Base-by-base conservation (phyloP, 148 eudicot species). In the Polygonum maritimum region DNA sequence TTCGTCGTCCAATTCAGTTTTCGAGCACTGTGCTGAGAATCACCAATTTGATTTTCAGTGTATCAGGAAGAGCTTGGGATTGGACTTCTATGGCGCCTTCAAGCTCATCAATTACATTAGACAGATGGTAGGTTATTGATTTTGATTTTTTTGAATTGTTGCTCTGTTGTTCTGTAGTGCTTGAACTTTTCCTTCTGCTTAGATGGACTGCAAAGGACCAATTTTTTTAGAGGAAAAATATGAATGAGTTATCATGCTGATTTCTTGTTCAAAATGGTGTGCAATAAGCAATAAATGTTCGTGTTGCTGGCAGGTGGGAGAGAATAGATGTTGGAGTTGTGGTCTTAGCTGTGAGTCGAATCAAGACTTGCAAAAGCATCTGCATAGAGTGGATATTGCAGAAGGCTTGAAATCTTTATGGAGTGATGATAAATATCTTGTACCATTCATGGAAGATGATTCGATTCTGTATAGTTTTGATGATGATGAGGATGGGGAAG, bases 21-120 rank as follows among this genome's bases (percentile, higher is more conserved):
- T 92, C 45, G 82, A 86, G 22, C 98, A 94, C 76, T 92, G 92
- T 79, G 16, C 35, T 38, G 78, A 79, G 7, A 55, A 8, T 49
- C 98, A 94, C 75, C 36, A 22, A 33, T 94, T 94, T 39, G 87
- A 94, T 84, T 89, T 94, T 63, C 12, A 40, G 19, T 74, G 21
- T 4, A 55, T 92, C 54, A 88, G 74, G 86, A 85, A 79, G 65
- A 75, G 75, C 11, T 70, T 89, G 57, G 62, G 22, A 3, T 86
- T 94, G 89, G 96, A 90, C 74, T 90, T 94, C 77, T 94, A 94
- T 80, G 89, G 79, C 36, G 83, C 82, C 80, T 87, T 94, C 77
- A 94, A 89, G 92, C 93, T 94, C 80, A 84, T 94, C 82, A 94
- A 94, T 77, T 94, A 85, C 73, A 76, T 94, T 70, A 83, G 98